phyloP scores from a whole-genome alignment of 2,329 filamentous ascomycete species.

The Clonostachys rosea region DNA sequence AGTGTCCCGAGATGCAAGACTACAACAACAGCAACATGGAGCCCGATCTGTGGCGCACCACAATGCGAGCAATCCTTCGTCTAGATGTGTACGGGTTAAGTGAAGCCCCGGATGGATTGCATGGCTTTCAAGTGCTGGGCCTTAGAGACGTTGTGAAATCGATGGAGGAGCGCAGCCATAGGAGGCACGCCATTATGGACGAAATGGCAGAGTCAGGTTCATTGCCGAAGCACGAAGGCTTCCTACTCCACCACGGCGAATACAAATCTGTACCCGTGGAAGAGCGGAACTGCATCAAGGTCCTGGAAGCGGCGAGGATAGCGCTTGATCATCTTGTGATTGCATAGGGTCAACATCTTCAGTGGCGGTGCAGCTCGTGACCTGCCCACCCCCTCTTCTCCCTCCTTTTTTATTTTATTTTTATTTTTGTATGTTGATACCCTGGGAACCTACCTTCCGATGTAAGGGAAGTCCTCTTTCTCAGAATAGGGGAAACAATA shows the following conservation, averaged over 20 bases:
- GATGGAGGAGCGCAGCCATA: conserved; percentile 45
- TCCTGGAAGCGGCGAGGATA: conserved; percentile 48
- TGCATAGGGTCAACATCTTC: conserved; percentile 20
- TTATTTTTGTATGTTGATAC: neutral
- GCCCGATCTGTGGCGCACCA: conserved; percentile 48
- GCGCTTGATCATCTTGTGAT: conserved; percentile 52
- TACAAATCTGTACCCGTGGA: conserved; percentile 20
- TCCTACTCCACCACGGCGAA: conserved; percentile 12
- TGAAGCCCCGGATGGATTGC: conserved; percentile 5
- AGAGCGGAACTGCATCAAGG: conserved; percentile 37
- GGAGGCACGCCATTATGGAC: conserved; percentile 45
- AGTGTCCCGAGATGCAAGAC: neutral
- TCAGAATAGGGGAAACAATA: no score
- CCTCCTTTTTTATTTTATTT: neutral
- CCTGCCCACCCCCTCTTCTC: neutral
- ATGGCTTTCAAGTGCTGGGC: conserved; percentile 31
- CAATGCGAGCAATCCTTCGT: conserved; percentile 48
- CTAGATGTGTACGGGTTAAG: conserved; percentile 52
- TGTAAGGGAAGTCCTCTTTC: no score
- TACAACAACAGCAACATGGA: conserved; percentile 40
- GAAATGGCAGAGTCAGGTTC: conserved; percentile 32
- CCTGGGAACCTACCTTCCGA: no score
- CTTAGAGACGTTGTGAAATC: conserved; percentile 48
- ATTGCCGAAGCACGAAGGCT: conserved; percentile 6
- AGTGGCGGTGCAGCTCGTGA: neutral